Conservation (phyloP, 1,284 basidiomycete species). For the Ceratobasidium sp. region DNA sequence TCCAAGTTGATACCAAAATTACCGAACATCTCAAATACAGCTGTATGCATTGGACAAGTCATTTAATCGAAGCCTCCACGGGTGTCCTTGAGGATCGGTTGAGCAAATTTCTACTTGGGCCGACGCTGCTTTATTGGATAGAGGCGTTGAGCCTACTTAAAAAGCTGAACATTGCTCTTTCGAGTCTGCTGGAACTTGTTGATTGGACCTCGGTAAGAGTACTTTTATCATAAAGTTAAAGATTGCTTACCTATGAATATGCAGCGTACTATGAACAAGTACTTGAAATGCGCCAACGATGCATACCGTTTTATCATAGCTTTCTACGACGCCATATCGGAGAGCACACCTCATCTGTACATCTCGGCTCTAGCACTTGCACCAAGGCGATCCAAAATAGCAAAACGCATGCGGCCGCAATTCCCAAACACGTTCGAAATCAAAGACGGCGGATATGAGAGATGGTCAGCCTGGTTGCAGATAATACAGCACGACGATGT, state of each 20-base stretch:
- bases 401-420: not conserved
- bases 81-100: not conserved
- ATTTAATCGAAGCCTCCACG: not conserved
- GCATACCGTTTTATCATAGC: conserved; percentile 14
- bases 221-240: not conserved
- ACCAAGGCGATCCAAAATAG: not conserved
- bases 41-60: conserved; percentile 14
- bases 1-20: not conserved
- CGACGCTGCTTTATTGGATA: not conserved
- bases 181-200: no score
- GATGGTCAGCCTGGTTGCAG: not conserved
- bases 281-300: conserved; percentile 12
- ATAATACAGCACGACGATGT: not conserved
- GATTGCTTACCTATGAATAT: not conserved
- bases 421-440: not conserved
- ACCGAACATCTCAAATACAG: not conserved
- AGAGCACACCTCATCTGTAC: conserved; percentile 38
- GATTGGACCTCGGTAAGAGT: not conserved
- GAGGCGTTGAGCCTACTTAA: not conserved
- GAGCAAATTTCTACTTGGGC: not conserved
- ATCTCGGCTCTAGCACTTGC: conserved; percentile 31
- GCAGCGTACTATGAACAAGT: not conserved
- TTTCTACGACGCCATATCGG: conserved; percentile 25
- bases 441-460: not conserved
- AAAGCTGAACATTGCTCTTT: not conserved